Conservation (phyloP, 2,329 filamentous ascomycete species). For the Talaromyces piceae region DNA sequence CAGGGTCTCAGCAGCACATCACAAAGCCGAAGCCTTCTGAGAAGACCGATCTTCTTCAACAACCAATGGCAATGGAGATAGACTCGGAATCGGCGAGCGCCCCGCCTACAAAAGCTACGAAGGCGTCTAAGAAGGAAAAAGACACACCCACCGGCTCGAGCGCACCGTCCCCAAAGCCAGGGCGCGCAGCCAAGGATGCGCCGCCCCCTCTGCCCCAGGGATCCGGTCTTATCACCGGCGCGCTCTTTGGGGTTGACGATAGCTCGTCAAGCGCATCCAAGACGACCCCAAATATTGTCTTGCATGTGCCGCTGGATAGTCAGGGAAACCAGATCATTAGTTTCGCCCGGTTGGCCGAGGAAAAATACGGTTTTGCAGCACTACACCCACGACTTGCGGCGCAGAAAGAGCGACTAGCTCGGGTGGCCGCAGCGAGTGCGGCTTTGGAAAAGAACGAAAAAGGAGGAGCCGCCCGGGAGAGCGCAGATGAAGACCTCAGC, state of each 20-base stretch:
- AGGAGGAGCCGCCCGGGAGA: slow-evolving; percentile 65
- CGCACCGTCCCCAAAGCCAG: slow-evolving; percentile 49
- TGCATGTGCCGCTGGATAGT: slow-evolving; percentile 73
- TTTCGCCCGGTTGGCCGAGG: slow-evolving; percentile 87
- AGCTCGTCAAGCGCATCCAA: slow-evolving; percentile 33
- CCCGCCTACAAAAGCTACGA: slow-evolving; percentile 15
- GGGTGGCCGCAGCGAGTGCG: slow-evolving; percentile 81
- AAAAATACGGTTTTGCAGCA: slow-evolving; percentile 89
- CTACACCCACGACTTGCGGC: slow-evolving; percentile 86
- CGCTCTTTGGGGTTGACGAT: slow-evolving; percentile 49
- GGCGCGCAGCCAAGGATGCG: slow-evolving; percentile 45
- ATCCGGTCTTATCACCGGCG: slow-evolving; percentile 57
- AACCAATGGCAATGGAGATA: slow-evolving; percentile 28
- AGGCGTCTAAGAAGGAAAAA: slow-evolving; percentile 36
- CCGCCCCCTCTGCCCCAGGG: slow-evolving; percentile 53
- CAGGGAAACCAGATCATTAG: slow-evolving; percentile 89
- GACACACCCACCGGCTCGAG: slow-evolving; percentile 43
- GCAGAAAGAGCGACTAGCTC: slow-evolving; percentile 76
- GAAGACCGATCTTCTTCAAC: slow-evolving; percentile 11
- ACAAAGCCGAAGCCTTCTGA: slow-evolving; percentile 14
- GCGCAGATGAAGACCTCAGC: slow-evolving; percentile 69
- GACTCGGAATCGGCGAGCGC: slow-evolving; percentile 17
- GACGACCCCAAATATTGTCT: slow-evolving; percentile 66
- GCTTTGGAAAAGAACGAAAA: slow-evolving; percentile 67
- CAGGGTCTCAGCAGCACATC: background rate